Base-by-base conservation (phyloP, 2,329 filamentous ascomycete species). In the Penicillium sp. region DNA sequence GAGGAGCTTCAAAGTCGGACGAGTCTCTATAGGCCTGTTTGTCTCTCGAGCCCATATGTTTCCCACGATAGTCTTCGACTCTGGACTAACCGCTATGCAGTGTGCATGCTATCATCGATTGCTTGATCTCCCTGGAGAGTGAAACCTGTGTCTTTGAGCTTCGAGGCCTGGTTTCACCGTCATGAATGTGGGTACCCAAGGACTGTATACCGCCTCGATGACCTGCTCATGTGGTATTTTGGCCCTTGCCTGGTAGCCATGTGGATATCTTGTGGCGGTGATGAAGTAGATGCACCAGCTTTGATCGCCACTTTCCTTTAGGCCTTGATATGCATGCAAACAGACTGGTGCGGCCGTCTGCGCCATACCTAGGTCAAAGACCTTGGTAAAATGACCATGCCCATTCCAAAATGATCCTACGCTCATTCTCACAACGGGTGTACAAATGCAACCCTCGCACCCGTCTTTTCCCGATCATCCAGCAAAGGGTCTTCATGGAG, bases 121-220 rank as follows among this genome's bases (percentile, higher is more conserved):
- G 35, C 35, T 57, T 56, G 31, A 57, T 44, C 8, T 48, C 55
- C 50, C 54, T 58, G 52, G 41, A 11, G 37, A 40, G 48, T 27
- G 31, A 40, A 49, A 49, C 31, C 14, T 49, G 53, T 62, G 57
- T 59, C 56, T 61, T 58, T 58, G 25, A 56, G 51, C 52, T 65
- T 72, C 69, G 69, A 73, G 69, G 66, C 58, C 61, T 67, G 57
- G 57, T 71, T 68, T 65, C 67, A 72, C 67, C 61, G 44, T 55
- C 40, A 51, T 54, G 57, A 55, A 64, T 70, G 67, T 64, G 63
- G 62, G 58, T 67, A 70, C 57, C 66, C 67, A 67, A 66, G 41
- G 46, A 57, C 53, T 58, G 50, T 33, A 63, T 61, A 55, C 52
- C 51, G 54, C 57, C 56, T 44, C 44, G 52, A 61, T 20, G 4